Evolutionary conservation across 2,329 filamentous ascomycete genomes (phyloP).

Genomic region (Fusarium ramigenum): DNA sequence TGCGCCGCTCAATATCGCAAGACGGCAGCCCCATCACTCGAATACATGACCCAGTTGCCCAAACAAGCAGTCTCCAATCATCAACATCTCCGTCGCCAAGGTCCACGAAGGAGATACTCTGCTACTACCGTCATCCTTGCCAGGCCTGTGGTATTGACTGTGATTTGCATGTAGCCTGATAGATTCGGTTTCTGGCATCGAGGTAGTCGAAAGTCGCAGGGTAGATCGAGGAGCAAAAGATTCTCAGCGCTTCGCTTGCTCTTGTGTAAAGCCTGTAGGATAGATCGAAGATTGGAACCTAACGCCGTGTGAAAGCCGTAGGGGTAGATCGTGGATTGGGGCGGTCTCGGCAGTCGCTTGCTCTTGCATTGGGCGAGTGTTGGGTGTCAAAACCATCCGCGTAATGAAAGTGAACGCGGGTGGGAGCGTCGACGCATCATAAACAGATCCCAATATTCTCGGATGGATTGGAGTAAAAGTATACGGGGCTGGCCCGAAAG

Average conservation of each 20-base stretch:
- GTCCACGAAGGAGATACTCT: background rate
- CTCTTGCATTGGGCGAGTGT: background rate
- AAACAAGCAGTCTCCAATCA: background rate
- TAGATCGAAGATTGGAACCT: too few relatives aligned
- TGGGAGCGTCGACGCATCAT: background rate
- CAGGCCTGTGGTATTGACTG: constrained; percentile 34
- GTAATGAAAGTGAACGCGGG: rapidly evolving
- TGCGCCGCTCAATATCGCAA: background rate
- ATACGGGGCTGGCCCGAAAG: rapidly evolving
- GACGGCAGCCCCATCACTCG: background rate
- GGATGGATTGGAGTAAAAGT: rapidly evolving
- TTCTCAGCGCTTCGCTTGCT: constrained; percentile 47
- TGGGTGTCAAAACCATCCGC: rapidly evolving
- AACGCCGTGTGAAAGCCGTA: too few relatives aligned
- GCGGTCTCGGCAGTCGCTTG: too few relatives aligned
- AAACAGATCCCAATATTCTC: rapidly evolving
- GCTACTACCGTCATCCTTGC: background rate
- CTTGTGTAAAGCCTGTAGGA: constrained; percentile 24
- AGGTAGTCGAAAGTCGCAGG: constrained; percentile 32
- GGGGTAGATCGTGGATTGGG: background rate
- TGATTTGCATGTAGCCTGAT: constrained; percentile 15
- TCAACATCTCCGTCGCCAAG: background rate
- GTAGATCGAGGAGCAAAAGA: background rate
- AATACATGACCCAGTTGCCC: rapidly evolving
- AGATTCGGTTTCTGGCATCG: constrained; percentile 2